Conservation (phyloP, 116 monocot genomes). For the Trichopus zeylanicus region DNA sequence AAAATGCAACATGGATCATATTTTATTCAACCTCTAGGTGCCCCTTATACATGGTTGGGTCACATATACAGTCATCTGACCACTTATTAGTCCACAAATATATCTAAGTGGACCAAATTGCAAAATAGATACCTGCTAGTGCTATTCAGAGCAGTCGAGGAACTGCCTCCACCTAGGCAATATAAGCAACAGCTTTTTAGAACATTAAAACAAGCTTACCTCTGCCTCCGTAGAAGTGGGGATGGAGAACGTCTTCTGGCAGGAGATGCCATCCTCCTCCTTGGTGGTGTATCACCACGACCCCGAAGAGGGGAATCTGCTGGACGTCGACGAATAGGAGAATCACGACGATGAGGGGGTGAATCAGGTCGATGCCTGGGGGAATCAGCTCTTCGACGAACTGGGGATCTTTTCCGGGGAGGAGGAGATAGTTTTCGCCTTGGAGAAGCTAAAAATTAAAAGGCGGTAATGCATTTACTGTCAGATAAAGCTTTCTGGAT, state of each 20-base stretch:
- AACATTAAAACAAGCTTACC: constrained; percentile 61
- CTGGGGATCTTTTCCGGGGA: constrained; percentile 55
- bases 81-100: too few species aligned
- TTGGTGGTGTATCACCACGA: constrained; percentile 55
- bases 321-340: constrained; percentile 52
- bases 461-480: neutral
- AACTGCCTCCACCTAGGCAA: too few species aligned
- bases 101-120: too few species aligned
- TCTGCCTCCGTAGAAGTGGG: constrained; percentile 62
- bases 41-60: too few species aligned
- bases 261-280: constrained; percentile 63
- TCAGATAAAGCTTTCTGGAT: neutral
- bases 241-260: constrained; percentile 84
- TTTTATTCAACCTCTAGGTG: too few species aligned
- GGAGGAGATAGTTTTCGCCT: constrained; percentile 68
- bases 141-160: too few species aligned
- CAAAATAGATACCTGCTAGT: too few species aligned
- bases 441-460: constrained; percentile 57
- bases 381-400: constrained; percentile 51
- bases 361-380: constrained; percentile 34
- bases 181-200: neutral
- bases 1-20: too few species aligned
- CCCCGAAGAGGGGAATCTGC: constrained; percentile 58
- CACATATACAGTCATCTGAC: too few species aligned
- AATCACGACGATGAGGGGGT: constrained; percentile 14